phyloP scores from a whole-genome alignment of 2,329 filamentous ascomycete genomes.

The Zymoseptoria passerinii region DNA sequence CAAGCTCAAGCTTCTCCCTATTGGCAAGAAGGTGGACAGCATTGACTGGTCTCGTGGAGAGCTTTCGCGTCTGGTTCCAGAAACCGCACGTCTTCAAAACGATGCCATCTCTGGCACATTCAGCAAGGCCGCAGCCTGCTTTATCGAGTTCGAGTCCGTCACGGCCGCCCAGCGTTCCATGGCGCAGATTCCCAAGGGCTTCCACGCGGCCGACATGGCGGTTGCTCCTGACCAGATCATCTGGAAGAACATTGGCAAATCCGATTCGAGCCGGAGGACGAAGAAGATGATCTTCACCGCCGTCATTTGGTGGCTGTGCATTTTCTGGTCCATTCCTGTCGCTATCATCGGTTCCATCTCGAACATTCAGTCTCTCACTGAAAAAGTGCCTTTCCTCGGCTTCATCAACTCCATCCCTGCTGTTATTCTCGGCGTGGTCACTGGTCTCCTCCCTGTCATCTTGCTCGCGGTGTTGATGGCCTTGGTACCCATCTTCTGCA shows the following conservation, averaged over 20 bases:
- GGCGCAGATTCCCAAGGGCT: slow-evolving; percentile 38
- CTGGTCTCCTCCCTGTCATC: slow-evolving; percentile 35
- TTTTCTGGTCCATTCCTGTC: slow-evolving; percentile 41
- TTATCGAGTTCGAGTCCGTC: slow-evolving; percentile 79
- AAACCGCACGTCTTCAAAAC: slow-evolving; percentile 59
- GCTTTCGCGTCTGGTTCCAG: slow-evolving; percentile 63
- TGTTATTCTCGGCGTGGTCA: slow-evolving; percentile 38
- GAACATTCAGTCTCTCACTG: slow-evolving; percentile 37
- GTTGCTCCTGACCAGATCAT: slow-evolving; percentile 34
- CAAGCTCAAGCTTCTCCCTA: slow-evolving; percentile 46
- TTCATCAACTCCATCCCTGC: slow-evolving; percentile 37
- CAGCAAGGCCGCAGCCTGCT: slow-evolving; percentile 64
- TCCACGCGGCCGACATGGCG: slow-evolving; percentile 27
- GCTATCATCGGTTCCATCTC: slow-evolving; percentile 38
- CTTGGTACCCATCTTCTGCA: slow-evolving; percentile 37
- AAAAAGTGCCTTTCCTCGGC: slow-evolving; percentile 31
- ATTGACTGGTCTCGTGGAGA: slow-evolving; percentile 78
- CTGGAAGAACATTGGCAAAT: slow-evolving; percentile 38
- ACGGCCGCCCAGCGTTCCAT: slow-evolving; percentile 73
- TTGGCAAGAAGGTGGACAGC: slow-evolving; percentile 79
- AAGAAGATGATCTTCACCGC: slow-evolving; percentile 30
- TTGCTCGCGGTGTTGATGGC: slow-evolving; percentile 38
- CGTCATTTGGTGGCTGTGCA: slow-evolving; percentile 35
- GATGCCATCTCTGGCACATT: slow-evolving; percentile 56
- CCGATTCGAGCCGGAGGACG: slow-evolving; percentile 22